A percentile compares a stretch with the other conserved stretches of the same genome.
Evolutionary conservation across 768 basidiomycete genomes (phyloP).

Genomic region (Scleroderma bovista): DNA sequence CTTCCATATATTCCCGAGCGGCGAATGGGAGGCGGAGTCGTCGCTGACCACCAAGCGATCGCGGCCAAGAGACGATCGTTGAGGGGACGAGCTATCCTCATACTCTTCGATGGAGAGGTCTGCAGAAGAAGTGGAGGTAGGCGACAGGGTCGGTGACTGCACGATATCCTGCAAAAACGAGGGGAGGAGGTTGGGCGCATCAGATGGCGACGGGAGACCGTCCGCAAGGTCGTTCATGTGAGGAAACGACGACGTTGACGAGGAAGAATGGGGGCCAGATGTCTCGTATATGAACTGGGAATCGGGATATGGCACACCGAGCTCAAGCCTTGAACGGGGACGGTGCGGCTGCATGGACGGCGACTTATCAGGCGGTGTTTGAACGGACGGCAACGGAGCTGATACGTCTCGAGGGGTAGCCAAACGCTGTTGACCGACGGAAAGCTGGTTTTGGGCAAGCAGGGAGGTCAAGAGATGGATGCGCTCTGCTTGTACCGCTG

Average conservation of each 20-base stretch:
- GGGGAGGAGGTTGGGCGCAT: slow-evolving; percentile 52
- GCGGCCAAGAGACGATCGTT: slow-evolving; percentile 19
- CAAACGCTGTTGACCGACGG: slow-evolving; percentile 16
- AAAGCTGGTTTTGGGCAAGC: slow-evolving; percentile 50
- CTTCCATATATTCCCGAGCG: slow-evolving; percentile 59
- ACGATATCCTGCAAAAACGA: slow-evolving; percentile 75
- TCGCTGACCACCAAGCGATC: slow-evolving; percentile 22
- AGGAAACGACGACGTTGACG: slow-evolving; percentile 36
- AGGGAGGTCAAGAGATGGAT: slow-evolving; percentile 76
- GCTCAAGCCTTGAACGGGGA: slow-evolving; percentile 47
- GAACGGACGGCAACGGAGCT: slow-evolving; percentile 38
- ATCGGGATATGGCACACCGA: slow-evolving; percentile 40
- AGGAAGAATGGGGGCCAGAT: slow-evolving; percentile 37
- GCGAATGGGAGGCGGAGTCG: slow-evolving; percentile 25
- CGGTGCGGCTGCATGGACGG: slow-evolving; percentile 36
- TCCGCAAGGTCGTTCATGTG: slow-evolving; percentile 20
- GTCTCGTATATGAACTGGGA: slow-evolving; percentile 69
- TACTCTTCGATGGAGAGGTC: slow-evolving; percentile 61
- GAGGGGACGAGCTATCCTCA: slow-evolving; percentile 32
- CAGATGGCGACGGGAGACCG: slow-evolving; percentile 27
- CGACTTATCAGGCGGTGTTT: slow-evolving; percentile 36
- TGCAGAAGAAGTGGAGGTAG: slow-evolving; percentile 59
- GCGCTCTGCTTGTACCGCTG: slow-evolving; percentile 79
- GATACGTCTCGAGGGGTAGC: slow-evolving; percentile 10
- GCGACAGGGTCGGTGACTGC: slow-evolving; percentile 59